phyloP scores from a whole-genome alignment of 148 eudicot genomes.

The Rhododendron griersonianum region DNA sequence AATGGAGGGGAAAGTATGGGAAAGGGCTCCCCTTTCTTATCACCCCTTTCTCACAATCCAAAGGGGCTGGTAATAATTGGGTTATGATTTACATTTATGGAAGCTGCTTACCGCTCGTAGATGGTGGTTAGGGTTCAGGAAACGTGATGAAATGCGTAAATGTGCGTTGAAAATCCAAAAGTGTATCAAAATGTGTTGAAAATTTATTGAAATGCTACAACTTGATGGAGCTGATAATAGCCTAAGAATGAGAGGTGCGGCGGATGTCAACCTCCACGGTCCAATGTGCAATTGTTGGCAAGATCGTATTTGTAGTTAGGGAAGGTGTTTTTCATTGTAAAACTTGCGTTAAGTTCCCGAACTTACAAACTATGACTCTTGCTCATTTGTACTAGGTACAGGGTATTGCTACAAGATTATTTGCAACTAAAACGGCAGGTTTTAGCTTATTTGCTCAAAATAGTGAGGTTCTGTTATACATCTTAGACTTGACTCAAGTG shows the following conservation, averaged over 20 bases:
- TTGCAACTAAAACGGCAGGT: neutral
- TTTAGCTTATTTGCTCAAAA: neutral
- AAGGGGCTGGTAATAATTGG: neutral
- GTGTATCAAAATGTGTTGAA: neutral
- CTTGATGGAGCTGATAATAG: neutral
- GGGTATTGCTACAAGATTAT: neutral
- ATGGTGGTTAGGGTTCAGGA: neutral
- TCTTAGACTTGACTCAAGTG: neutral
- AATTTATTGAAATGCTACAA: neutral
- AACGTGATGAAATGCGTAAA: neutral
- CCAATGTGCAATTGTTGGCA: neutral
- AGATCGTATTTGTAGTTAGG: neutral
- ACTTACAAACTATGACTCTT: neutral
- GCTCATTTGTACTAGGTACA: neutral
- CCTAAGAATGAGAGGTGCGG: neutral
- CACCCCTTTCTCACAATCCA: neutral
- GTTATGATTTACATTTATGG: neutral
- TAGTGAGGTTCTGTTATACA: neutral
- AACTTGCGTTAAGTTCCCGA: neutral
- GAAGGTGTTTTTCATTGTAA: neutral
- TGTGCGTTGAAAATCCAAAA: neutral
- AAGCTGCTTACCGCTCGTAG: neutral
- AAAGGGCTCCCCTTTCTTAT: neutral
- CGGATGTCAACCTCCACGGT: neutral
- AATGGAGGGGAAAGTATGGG: neutral